phyloP scores from a whole-genome alignment of 495 filamentous ascomycete genomes.

The Hyaloscypha hepaticicola region DNA sequence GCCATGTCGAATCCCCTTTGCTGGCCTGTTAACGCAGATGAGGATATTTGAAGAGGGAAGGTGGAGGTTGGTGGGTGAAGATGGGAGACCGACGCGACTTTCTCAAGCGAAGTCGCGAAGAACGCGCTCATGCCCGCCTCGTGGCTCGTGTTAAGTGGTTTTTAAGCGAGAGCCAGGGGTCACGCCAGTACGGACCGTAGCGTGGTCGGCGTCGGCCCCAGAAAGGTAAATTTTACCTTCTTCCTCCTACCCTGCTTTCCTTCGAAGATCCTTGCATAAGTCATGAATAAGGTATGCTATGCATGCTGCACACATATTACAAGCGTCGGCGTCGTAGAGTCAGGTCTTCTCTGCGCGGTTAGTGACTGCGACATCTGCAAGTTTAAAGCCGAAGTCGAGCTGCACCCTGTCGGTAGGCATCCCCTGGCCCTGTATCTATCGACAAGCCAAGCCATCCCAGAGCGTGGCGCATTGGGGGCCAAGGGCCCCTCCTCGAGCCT shows the following conservation, averaged over 20 bases:
- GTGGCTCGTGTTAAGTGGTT: too few relatives aligned
- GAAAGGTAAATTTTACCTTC: too few relatives aligned
- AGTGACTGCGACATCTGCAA: neutral
- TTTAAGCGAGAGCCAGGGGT: neutral
- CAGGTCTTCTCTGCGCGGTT: neutral
- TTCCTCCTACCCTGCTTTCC: too few relatives aligned
- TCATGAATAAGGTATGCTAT: too few relatives aligned
- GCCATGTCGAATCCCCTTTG: constrained; percentile 51
- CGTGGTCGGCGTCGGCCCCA: too few relatives aligned
- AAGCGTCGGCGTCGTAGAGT: too few relatives aligned
- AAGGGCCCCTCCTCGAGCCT: too few relatives aligned
- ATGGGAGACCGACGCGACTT: neutral
- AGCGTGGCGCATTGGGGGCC: neutral
- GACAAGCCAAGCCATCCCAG: neutral
- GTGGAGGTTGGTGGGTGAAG: constrained; percentile 14
- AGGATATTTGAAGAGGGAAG: constrained; percentile 22
- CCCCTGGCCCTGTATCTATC: neutral
- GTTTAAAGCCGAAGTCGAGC: neutral
- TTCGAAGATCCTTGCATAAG: too few relatives aligned
- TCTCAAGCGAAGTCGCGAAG: constrained; percentile 8
- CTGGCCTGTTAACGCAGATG: constrained; percentile 19
- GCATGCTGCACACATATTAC: neutral
- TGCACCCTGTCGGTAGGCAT: neutral
- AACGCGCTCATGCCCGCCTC: too few relatives aligned
- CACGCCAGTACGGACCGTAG: too few relatives aligned